phyloP scores from a whole-genome alignment of 2,329 filamentous ascomycete species.

The Rhinocladiella mackenziei region DNA sequence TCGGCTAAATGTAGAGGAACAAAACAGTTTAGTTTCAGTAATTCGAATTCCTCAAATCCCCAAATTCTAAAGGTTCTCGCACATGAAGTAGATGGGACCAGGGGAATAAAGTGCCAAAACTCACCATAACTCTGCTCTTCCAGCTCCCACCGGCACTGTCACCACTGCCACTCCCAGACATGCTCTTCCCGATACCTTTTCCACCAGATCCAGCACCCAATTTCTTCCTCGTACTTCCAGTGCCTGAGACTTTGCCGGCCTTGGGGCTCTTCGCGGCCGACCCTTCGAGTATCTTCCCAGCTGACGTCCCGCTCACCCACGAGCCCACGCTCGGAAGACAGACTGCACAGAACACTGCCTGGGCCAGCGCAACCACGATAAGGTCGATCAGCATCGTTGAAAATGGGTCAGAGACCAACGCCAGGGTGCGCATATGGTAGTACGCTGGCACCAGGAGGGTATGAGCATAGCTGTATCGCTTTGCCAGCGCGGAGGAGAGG shows the following conservation, averaged over 20 bases:
- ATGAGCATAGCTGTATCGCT: constrained; percentile 62
- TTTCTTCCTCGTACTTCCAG: constrained; percentile 22
- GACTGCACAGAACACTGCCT: constrained; percentile 56
- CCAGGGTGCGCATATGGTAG: constrained; percentile 60
- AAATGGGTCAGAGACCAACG: constrained; percentile 67
- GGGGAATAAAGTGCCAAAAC: constrained; percentile 5
- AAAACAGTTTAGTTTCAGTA: not conserved
- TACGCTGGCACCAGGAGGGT: constrained; percentile 63
- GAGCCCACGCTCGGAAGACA: constrained; percentile 55
- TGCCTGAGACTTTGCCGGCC: not conserved
- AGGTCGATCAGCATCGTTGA: constrained; percentile 59
- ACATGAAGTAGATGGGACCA: not conserved
- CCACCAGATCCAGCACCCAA: constrained; percentile 1
- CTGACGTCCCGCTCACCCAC: constrained; percentile 28
- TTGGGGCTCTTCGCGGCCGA: constrained; percentile 15
- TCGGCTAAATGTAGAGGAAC: constrained; percentile 22
- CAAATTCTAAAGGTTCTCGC: not conserved
- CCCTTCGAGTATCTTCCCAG: constrained; percentile 22
- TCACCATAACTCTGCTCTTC: constrained; percentile 29
- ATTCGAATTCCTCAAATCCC: not conserved
- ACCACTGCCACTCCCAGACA: constrained; percentile 9
- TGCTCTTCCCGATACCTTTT: no score
- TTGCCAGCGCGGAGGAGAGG: constrained; percentile 47
- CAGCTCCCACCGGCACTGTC: constrained; percentile 20
- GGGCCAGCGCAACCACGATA: constrained; percentile 60